Conservation (phyloP, 768 basidiomycete genomes). For the Suillus subluteus region DNA sequence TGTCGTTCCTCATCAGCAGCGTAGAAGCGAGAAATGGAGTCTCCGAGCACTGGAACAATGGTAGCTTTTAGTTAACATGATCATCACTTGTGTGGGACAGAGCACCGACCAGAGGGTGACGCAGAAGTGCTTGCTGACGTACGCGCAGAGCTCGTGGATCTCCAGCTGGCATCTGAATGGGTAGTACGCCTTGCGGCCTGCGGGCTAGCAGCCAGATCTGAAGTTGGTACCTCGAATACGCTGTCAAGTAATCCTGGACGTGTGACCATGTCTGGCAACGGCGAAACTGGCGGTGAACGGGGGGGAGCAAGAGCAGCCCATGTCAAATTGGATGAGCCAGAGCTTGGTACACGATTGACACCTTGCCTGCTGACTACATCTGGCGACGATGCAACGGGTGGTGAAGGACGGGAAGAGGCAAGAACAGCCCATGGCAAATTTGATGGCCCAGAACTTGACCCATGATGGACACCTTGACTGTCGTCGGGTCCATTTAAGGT, state of each 20-base stretch:
- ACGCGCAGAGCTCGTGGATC: slow-evolving; percentile 1
- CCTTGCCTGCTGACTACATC: slow-evolving; percentile 2
- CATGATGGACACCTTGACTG: neutral
- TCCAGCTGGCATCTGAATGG: neutral
- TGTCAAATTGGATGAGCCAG: neutral
- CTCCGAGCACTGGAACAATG: neutral
- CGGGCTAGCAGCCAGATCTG: neutral
- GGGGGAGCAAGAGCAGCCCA: neutral
- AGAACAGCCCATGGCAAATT: neutral
- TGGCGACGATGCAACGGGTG: neutral
- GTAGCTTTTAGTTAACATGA: neutral
- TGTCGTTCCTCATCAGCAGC: neutral
- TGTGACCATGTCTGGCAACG: neutral
- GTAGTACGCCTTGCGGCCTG: neutral
- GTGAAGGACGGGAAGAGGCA: neutral
- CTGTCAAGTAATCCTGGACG: neutral
- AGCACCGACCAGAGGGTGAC: slow-evolving; percentile 7
- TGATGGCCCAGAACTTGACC: neutral
- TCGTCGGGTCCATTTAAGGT: neutral
- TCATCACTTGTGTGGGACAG: neutral
- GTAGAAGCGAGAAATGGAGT: neutral
- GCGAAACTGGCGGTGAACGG: neutral
- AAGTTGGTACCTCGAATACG: neutral
- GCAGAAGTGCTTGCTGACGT: slow-evolving; percentile 1
- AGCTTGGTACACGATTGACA: neutral